Base-by-base conservation (phyloP, 352 stramenopile genomes). In the Phytophthora pinifolia region DNA sequence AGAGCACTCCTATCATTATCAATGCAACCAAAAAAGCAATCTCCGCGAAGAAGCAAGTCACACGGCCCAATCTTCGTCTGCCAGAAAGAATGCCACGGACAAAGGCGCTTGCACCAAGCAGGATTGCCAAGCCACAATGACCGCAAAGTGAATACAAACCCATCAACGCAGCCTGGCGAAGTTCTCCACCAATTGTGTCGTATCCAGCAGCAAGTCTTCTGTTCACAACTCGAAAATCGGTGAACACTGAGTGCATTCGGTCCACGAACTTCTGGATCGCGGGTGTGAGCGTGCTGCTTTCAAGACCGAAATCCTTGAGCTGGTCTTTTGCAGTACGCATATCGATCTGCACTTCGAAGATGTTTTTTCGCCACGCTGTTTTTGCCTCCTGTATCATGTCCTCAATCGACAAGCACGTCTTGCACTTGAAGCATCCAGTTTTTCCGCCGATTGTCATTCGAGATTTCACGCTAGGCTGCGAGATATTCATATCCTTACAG, bases 391-490 rank as follows among this genome's bases (percentile, higher is more conserved):
- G 44, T 6, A 86, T 45, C 8, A 82, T 62, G 5, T 71, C 46
- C 4, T 33, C 36, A 1, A 89, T 59, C 14, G 39, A 41, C 6
- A 68, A 55, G 54, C 81, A 92, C 2, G 64, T 66, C 45, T 86
- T 83, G 44, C 81, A 92, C 17, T 63, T 70, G 45, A 88, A 89
- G 33, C 79, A 92, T 10, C 81, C 79, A 2, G 74, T 86, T 13
- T 50, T 17, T 0, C 62, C 74, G 0, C 74, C 81, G 33, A 83
- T 57, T 6, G 57, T 80, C 81, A 89, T 92, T 31, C 79, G 74
- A 27, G 65, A 68, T 1, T 51, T 46, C 12, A 69, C 36, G 30
- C 62, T 91, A 2, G 67, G 67, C 2, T 49, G 33, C 6, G 64
- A 76, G 49, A 87, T 88, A 9, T 70, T 74, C 54, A 87, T 51